Evolutionary conservation across 1,284 basidiomycete genomes (phyloP), one percentile per base, ranked within the genome.

Genomic region (Ceratobasidium sp.): DNA sequence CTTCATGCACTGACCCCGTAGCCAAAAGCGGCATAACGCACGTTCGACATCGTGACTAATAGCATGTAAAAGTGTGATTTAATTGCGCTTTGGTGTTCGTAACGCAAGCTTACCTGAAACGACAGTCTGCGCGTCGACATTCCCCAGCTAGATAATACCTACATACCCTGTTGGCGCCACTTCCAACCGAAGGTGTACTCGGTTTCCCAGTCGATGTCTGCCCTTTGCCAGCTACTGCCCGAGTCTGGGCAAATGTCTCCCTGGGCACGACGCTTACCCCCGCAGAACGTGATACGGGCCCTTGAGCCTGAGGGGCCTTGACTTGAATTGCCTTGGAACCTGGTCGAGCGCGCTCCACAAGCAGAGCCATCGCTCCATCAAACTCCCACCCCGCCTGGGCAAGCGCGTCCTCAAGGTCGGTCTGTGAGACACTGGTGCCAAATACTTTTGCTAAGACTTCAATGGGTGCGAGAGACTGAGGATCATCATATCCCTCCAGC

Each of bases 91-190:
- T 32, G 45, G 23, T 34, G n/a, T 52, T 46, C 23, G 50, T 10
- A 43, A n/a, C 32, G 41, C 18, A 72, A 64, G 78, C 87, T 78
- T 75, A 95, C 94, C 94, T 97, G 84, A 98, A 99, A 73, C 96
- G 89, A 83, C 97, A 99, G 82, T 99, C 97, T 62, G 94, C 93
- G 64, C 97, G 84, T 70, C 98, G 84, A 80, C 97, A 99, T 81
- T 98, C 96, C 21, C 97, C 97, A 6, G 94, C 94, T 43, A 99
- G 86, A 81, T 96, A 99, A 81, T 98, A 99, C 72, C 97, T 86
- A 80, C 97, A 99, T 46, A 99, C 96, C 71, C 83, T 62, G 41
- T 74, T 74, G 23, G 53, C 74, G 28, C 70, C 73, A 10, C 70
- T 48, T 6, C 74, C 65, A 34, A 67, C 71, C 23, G 71, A 26